phyloP scores from a whole-genome alignment of 768 basidiomycete genomes.

The Podaxis carcinomalis region DNA sequence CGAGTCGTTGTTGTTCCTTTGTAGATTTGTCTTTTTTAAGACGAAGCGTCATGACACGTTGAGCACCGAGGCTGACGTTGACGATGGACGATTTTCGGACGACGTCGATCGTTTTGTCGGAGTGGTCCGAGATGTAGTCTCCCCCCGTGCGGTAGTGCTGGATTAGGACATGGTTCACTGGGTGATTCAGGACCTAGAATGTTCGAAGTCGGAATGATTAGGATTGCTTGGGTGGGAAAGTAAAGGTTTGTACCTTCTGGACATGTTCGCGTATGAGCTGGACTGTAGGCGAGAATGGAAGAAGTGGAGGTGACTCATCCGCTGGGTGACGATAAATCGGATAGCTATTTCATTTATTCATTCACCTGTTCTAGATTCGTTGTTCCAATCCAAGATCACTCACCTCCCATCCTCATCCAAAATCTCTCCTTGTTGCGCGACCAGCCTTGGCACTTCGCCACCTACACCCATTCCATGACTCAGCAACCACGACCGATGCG shows the following conservation, averaged over 20 bases:
- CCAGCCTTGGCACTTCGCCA: slow-evolving; percentile 47
- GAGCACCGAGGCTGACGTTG: slow-evolving; percentile 78
- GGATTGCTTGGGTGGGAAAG: neutral
- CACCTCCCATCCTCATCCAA: slow-evolving; percentile 34
- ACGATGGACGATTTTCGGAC: slow-evolving; percentile 70
- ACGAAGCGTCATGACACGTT: slow-evolving; percentile 72
- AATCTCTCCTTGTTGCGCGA: slow-evolving; percentile 33
- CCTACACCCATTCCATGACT: slow-evolving; percentile 33
- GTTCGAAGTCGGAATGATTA: neutral
- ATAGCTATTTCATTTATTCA: neutral
- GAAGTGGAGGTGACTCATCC: slow-evolving; percentile 68
- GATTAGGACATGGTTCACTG: slow-evolving; percentile 80
- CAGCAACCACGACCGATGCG: neutral
- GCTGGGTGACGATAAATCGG: slow-evolving; percentile 83
- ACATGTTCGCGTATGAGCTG: slow-evolving; percentile 59
- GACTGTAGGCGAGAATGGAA: slow-evolving; percentile 67
- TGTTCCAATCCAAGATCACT: neutral
- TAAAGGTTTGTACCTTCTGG: slow-evolving; percentile 34
- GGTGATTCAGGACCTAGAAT: slow-evolving; percentile 41
- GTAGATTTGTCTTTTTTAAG: slow-evolving; percentile 47
- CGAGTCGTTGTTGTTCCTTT: slow-evolving; percentile 11
- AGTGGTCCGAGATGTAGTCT: slow-evolving; percentile 84
- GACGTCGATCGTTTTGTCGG: slow-evolving; percentile 84
- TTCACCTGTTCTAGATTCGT: neutral
- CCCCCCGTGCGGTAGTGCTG: slow-evolving; percentile 76